Conservation (phyloP, 495 filamentous ascomycete genomes). For the Durotheca rogersii region DNA sequence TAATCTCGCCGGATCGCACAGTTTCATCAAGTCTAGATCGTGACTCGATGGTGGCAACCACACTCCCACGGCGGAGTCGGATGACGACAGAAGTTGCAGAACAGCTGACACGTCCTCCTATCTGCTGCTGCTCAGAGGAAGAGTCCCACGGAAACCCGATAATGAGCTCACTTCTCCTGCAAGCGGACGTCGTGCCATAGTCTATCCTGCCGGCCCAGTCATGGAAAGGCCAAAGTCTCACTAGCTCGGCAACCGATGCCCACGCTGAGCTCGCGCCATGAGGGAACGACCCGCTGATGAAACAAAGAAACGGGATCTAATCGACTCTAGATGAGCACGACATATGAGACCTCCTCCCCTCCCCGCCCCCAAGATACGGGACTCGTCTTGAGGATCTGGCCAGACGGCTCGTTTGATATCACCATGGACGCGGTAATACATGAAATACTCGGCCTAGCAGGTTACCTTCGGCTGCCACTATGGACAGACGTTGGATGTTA, state of each 20-base stretch:
- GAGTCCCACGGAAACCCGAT: slow-evolving; percentile 24
- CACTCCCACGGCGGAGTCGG: slow-evolving; percentile 15
- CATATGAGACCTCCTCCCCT: slow-evolving; percentile 11
- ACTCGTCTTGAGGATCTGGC: slow-evolving; percentile 7
- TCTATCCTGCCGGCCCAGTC: slow-evolving; percentile 22
- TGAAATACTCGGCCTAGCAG: slow-evolving; percentile 9
- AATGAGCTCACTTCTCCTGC: slow-evolving; percentile 27
- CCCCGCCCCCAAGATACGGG: slow-evolving; percentile 11
- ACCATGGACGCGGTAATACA: slow-evolving; percentile 16
- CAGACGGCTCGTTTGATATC: slow-evolving; percentile 11
- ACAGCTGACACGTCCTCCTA: slow-evolving; percentile 33
- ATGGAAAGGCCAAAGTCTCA: slow-evolving; percentile 21
- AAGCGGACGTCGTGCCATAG: slow-evolving; percentile 21
- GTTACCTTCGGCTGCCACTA: slow-evolving; percentile 13
- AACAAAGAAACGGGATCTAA: slow-evolving; percentile 20
- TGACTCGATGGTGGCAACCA: slow-evolving; percentile 8
- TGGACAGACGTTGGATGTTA: slow-evolving; percentile 1
- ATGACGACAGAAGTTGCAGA: slow-evolving; percentile 33
- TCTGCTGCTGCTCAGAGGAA: slow-evolving; percentile 15
- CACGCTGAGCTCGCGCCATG: slow-evolving; percentile 3
- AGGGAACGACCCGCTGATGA: slow-evolving; percentile 10
- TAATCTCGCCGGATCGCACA: slow-evolving; percentile 34
- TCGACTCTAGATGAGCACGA: slow-evolving; percentile 18
- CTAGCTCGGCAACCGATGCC: slow-evolving; percentile 16
- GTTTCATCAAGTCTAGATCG: slow-evolving; percentile 22